Evolutionary conservation across 1,284 basidiomycete species (phyloP).

Genomic region (Austroboletus novae-zelandiae): DNA sequence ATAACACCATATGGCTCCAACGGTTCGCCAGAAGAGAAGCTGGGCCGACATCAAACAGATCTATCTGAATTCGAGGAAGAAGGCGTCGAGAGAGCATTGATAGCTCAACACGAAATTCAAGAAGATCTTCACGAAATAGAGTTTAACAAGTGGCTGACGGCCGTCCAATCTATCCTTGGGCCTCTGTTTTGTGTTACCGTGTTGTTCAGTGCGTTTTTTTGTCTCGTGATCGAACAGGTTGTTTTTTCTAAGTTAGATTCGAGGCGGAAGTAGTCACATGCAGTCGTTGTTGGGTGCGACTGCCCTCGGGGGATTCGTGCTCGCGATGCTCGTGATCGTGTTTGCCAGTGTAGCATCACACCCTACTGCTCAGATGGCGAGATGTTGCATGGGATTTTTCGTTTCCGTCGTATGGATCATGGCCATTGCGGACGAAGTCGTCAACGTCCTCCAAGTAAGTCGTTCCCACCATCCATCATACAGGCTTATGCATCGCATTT

Average conservation of each 20-base stretch:
- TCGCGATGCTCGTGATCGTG: conserved; percentile 56
- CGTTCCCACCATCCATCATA: background rate
- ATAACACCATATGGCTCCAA: conserved; percentile 55
- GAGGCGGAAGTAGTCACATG: conserved; percentile 57
- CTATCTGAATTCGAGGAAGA: conserved; percentile 65
- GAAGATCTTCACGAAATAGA: conserved; percentile 60
- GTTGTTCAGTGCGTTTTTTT: conserved; percentile 60
- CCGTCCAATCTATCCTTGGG: conserved; percentile 75
- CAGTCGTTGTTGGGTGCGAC: conserved; percentile 58
- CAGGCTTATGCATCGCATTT: conserved; percentile 5
- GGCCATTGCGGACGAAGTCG: conserved; percentile 92
- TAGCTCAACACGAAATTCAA: conserved; percentile 64
- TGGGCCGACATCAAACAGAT: conserved; percentile 24
- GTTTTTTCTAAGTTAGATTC: background rate
- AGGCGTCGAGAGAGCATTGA: conserved; percentile 57
- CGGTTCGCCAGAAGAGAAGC: conserved; percentile 46
- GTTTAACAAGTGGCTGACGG: conserved; percentile 82
- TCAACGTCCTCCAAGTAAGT: conserved; percentile 78
- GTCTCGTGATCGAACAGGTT: conserved; percentile 1
- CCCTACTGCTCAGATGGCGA: conserved; percentile 60
- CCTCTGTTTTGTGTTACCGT: conserved; percentile 76
- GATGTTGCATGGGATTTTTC: conserved; percentile 87
- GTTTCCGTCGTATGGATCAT: conserved; percentile 94
- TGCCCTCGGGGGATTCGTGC: conserved; percentile 51
- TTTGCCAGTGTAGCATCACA: conserved; percentile 63